Base-by-base conservation (phyloP, 2,329 filamentous ascomycete genomes). In the Remersonia thermophila region DNA sequence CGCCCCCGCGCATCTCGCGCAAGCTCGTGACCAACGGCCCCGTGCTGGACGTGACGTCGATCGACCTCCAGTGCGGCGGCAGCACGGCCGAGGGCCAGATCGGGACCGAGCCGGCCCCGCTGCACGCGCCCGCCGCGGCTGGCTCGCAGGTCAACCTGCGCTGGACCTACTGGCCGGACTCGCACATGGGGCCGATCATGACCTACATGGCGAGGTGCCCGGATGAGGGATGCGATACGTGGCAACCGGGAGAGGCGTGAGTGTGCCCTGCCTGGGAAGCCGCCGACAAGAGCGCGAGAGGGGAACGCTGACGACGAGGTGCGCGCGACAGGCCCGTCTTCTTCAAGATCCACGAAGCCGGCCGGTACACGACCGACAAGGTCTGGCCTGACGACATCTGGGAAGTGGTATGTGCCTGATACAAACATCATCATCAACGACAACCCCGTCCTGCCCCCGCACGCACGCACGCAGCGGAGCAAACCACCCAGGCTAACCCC, bases 51-150 rank as follows among this genome's bases (percentile, higher is more conserved):
- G 51, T 74, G 7, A 61, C 62, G 1, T 58, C 61, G 10, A 59
- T 65, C 35, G 71, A 98, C 57, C 71, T 98, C 25, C 82, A 84
- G 56, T 98, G 98, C 56, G 85, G 93, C 54, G 89, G 87, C 20
- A 84, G 80, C 57, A 98, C 98, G 91, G 87, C 84, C 13, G 80
- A 80, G 3, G 91, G 91, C 15, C 91, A 98, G 56, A 91, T 98
- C 3, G 71, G 67, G 11, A 69, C 66, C 10, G 49, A 54, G 29
- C 71, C 71, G 7, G 72, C 71, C 1, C 51, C 65, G 2, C 59
- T 75, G 0, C 67, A 71, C 41, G 71, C 69, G 2, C 54, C 63
- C 0, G 70, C 59, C 3, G 59, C 61, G 7, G 69, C 71, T 2
- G 71, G 71, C 2, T 66, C 62, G 3, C 61, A 58, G 0, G 66